Evolutionary conservation across 2,329 filamentous ascomycete species (phyloP).

Genomic region (Rutstroemia sp.): DNA sequence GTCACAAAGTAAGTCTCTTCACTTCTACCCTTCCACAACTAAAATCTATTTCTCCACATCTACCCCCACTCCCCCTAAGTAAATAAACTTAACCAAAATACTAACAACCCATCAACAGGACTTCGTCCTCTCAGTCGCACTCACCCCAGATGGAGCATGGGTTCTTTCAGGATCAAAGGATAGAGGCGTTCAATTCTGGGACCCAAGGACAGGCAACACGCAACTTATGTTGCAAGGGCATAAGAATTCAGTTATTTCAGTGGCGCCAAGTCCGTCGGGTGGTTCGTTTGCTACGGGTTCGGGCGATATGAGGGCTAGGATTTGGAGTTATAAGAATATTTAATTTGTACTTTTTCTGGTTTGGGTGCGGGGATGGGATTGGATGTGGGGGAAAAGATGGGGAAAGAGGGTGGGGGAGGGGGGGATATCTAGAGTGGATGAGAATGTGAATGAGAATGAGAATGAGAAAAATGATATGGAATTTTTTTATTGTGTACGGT

Average conservation of each 20-base stretch:
- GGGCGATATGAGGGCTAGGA: slow-evolving; percentile 93
- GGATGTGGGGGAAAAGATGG: neutral
- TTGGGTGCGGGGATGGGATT: neutral
- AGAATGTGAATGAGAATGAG: too few relatives aligned
- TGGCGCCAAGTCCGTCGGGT: slow-evolving; percentile 80
- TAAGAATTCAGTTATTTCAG: slow-evolving; percentile 97
- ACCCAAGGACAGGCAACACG: slow-evolving; percentile 83
- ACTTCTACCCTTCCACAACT: neutral
- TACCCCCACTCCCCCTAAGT: neutral
- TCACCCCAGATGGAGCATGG: slow-evolving; percentile 92
- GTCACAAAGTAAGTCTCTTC: slow-evolving; percentile 65
- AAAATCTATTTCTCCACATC: neutral
- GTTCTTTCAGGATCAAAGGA: slow-evolving; percentile 97
- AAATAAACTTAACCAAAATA: neutral
- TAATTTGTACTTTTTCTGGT: neutral
- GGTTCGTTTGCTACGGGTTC: slow-evolving; percentile 92
- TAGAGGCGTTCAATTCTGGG: slow-evolving; percentile 97
- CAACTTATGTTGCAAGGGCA: slow-evolving; percentile 98
- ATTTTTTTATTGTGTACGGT: too few relatives aligned
- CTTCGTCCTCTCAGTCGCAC: slow-evolving; percentile 90
- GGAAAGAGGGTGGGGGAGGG: too few relatives aligned
- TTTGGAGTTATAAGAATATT: slow-evolving; percentile 73
- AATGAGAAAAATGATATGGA: too few relatives aligned
- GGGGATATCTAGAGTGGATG: too few relatives aligned
- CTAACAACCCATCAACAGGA: slow-evolving; percentile 49